Evolutionary conservation across 257 asterid species (phyloP).

Genomic region (Rhazya stricta): DNA sequence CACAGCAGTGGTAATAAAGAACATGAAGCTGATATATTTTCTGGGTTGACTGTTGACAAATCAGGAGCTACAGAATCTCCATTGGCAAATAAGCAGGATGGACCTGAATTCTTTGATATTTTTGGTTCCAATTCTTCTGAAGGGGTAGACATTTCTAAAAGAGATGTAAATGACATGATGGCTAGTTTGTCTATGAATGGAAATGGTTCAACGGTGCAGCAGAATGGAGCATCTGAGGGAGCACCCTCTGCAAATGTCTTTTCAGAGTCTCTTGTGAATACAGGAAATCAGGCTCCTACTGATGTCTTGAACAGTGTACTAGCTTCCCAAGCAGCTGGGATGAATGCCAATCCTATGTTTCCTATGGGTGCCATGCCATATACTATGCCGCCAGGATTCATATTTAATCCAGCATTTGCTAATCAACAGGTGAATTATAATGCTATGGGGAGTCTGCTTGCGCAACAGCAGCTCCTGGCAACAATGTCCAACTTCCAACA

Average conservation of each 20-base stretch:
- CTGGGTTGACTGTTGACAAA: constrained; percentile 52
- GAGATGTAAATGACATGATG: constrained; percentile 56
- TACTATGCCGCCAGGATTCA: constrained; percentile 58
- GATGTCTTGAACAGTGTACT: constrained; percentile 40
- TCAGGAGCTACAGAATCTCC: constrained; percentile 34
- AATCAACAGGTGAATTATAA: constrained; percentile 50
- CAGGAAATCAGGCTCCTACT: constrained; percentile 33
- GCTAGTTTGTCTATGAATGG: constrained; percentile 48
- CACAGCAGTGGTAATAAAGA: constrained; percentile 46
- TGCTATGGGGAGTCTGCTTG: constrained; percentile 60
- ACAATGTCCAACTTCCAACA: constrained; percentile 87
- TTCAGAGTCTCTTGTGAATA: constrained; percentile 30
- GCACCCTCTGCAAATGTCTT: constrained; percentile 26
- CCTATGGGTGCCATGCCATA: constrained; percentile 62
- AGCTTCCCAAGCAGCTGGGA: constrained; percentile 55
- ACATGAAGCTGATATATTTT: constrained; percentile 53
- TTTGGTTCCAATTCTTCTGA: constrained; percentile 44
- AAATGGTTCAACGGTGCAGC: constrained; percentile 37
- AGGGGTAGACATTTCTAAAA: constrained; percentile 30
- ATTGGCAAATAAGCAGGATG: constrained; percentile 33
- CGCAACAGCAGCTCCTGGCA: constrained; percentile 87
- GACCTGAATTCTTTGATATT: constrained; percentile 56
- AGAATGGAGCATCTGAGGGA: constrained; percentile 34
- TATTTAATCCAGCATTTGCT: constrained; percentile 63
- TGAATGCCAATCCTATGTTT: constrained; percentile 46